Percentiles rank a stretch among this genome's conserved stretches.
Evolutionary conservation across 139 green algal genomes (phyloP).

Genomic region (Monoraphidium neglectum): DNA sequence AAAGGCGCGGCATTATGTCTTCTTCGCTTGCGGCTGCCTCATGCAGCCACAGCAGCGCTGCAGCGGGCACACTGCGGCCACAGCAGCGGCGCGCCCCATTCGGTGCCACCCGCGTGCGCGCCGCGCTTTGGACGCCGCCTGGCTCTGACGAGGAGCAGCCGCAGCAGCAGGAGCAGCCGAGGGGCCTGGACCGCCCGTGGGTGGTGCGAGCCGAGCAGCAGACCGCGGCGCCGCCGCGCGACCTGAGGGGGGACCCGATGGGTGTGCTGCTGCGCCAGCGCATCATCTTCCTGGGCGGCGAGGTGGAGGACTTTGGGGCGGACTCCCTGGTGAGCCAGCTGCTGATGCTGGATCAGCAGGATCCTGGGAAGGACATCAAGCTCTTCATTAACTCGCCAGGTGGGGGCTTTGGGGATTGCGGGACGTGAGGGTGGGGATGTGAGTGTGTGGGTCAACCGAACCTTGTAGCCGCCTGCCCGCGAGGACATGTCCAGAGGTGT

Average conservation of each 20-base stretch:
- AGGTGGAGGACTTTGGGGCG: conserved; percentile 96
- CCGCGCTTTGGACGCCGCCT: conserved; percentile 16
- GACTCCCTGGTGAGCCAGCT: conserved; percentile 97
- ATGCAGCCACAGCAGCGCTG: too few species aligned
- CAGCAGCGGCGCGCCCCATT: too few species aligned
- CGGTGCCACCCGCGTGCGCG: conserved; percentile 15
- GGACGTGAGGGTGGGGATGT: too few species aligned
- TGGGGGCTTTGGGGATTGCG: too few species aligned
- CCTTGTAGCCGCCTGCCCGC: too few species aligned
- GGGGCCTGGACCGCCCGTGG: conserved; percentile 32
- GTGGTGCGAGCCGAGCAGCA: conserved; percentile 60
- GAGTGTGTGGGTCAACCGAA: too few species aligned
- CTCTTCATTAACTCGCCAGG: conserved; percentile 99
- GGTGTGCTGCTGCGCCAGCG: conserved; percentile 90
- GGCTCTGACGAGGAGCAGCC: neutral
- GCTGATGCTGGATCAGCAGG: conserved; percentile 94
- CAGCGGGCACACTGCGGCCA: too few species aligned
- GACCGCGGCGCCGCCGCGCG: conserved; percentile 57
- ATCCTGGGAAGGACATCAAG: conserved; percentile 97
- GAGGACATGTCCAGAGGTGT: too few species aligned
- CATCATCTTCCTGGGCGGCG: conserved; percentile 95
- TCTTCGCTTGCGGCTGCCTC: too few species aligned
- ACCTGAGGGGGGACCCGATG: conserved; percentile 94
- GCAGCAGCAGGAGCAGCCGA: neutral
- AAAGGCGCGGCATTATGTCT: too few species aligned